Conservation (phyloP, 2,329 filamentous ascomycete genomes). For the Colletotrichum sp. region DNA sequence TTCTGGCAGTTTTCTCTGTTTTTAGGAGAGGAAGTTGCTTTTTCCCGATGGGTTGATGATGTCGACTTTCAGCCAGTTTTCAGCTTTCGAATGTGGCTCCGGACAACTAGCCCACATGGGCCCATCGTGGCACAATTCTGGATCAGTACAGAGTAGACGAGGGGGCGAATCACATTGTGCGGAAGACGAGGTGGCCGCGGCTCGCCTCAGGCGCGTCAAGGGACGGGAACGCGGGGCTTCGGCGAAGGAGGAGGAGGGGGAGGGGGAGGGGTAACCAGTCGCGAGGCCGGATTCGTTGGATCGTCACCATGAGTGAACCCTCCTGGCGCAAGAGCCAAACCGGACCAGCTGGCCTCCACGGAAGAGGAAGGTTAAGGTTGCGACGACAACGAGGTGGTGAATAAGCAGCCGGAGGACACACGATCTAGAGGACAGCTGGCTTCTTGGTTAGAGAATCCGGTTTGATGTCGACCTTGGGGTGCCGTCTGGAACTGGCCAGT, state of each 20-base stretch:
- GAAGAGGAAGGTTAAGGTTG: not conserved
- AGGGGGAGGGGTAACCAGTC: not conserved
- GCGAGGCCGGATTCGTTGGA: slow-evolving; percentile 7
- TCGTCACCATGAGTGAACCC: not conserved
- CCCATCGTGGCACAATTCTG: not conserved
- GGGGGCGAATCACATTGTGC: not conserved
- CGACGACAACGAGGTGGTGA: not conserved
- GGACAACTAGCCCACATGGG: not conserved
- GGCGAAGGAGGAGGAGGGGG: not conserved
- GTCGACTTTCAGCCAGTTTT: not conserved
- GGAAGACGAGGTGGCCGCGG: slow-evolving; percentile 12
- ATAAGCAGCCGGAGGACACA: not conserved
- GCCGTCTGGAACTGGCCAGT: slow-evolving; percentile 6
- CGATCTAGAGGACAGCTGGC: not conserved
- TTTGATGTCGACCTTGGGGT: not conserved
- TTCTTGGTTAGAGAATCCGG: not conserved
- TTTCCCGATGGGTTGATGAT: not conserved
- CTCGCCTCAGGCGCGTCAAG: slow-evolving; percentile 10
- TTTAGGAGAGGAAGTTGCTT: not conserved
- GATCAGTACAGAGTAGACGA: not conserved
- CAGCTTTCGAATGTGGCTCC: not conserved
- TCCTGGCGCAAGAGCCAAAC: slow-evolving; percentile 8
- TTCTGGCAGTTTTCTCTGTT: not conserved
- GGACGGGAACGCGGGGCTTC: not conserved
- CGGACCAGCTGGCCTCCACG: not conserved